Conservation (phyloP, 2,329 filamentous ascomycete species). For the Orbilia brochopaga region DNA sequence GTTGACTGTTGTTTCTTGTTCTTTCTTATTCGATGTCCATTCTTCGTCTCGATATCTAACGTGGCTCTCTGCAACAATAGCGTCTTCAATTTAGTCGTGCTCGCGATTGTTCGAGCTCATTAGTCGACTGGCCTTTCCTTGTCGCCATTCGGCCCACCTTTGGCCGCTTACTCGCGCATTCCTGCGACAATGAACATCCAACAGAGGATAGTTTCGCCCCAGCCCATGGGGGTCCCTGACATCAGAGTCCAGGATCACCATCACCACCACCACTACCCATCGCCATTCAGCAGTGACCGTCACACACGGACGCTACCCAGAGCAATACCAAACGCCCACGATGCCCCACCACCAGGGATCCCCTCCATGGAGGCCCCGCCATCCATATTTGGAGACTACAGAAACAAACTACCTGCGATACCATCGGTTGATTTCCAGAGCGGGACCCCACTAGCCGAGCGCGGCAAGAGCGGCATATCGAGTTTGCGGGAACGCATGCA, state of each 20-base stretch:
- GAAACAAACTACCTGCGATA: constrained; percentile 34
- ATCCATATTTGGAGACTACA: constrained; percentile 46
- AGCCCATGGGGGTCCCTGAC: constrained; percentile 48
- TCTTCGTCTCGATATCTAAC: too few species aligned
- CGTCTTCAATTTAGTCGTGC: too few species aligned
- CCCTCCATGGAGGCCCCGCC: constrained; percentile 47
- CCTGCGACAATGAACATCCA: constrained; percentile 43
- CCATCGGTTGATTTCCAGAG: constrained; percentile 27
- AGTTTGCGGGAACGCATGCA: constrained; percentile 46
- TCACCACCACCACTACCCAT: constrained; percentile 14
- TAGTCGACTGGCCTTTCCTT: too few species aligned
- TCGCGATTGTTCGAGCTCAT: too few species aligned
- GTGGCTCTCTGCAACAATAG: too few species aligned
- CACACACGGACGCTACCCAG: constrained; percentile 35
- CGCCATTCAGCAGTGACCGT: constrained; percentile 23
- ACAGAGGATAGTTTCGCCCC: constrained; percentile 41
- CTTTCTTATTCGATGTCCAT: too few species aligned
- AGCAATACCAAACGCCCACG: constrained; percentile 48
- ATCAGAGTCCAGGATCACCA: constrained; percentile 44
- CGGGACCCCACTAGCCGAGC: constrained; percentile 21
- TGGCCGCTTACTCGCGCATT: constrained; percentile 1
- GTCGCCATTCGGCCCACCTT: not conserved
- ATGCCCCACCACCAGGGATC: constrained; percentile 36
- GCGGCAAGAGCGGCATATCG: constrained; percentile 37
- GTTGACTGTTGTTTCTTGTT: too few species aligned